Evolutionary conservation across 805 yeast genomes (phyloP).

Genomic region (Candida silvatica): DNA sequence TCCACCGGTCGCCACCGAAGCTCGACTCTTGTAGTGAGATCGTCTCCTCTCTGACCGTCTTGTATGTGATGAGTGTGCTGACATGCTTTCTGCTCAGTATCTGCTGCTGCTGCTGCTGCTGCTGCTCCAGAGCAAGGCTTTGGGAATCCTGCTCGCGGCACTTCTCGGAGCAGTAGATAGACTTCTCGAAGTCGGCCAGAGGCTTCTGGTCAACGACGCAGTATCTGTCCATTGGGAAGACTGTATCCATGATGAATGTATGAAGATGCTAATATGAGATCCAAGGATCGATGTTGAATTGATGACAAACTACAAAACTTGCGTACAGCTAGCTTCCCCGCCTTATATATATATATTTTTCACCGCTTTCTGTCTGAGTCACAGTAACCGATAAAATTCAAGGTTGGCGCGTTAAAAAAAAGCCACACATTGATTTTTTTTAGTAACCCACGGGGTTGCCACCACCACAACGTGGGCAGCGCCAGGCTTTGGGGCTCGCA

Average conservation of each 20-base stretch:
- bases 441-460: too few relatives aligned
- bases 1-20: too few relatives aligned
- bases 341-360: too few relatives aligned
- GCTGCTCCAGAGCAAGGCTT: too few relatives aligned
- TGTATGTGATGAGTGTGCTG: slow-evolving; percentile 1
- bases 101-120: background rate
- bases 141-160: slow-evolving; percentile 2
- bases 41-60: background rate
- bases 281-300: background rate
- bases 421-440: too few relatives aligned
- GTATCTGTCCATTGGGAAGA: slow-evolving; percentile 1
- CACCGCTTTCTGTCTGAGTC: too few relatives aligned
- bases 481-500: too few relatives aligned
- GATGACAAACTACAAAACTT: background rate
- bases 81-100: too few relatives aligned
- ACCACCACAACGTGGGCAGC: too few relatives aligned
- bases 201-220: slow-evolving; percentile 2
- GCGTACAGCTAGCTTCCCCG: background rate
- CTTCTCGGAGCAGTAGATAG: background rate
- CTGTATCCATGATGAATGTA: background rate
- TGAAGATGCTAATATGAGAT: too few relatives aligned
- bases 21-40: background rate
- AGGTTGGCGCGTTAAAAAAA: too few relatives aligned
- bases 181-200: background rate
- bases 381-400: too few relatives aligned